Evolutionary conservation across 371 early-diverging fungal genomes (phyloP).

Genomic region (Sporodiniella umbellata): DNA sequence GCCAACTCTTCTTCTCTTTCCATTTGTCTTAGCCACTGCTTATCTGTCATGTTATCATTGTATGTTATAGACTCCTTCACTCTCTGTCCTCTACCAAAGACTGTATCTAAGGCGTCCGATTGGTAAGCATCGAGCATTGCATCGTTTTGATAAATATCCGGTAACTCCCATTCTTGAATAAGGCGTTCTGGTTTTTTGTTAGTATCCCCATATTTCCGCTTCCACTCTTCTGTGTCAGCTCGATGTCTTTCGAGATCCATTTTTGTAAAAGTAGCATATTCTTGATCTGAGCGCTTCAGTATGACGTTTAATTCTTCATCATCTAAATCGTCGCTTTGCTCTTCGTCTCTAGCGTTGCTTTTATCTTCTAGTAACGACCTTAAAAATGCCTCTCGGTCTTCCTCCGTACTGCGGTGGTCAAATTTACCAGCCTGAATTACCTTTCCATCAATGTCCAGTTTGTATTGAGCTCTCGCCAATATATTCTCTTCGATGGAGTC

Average conservation of each 20-base stretch:
- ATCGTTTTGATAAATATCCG: conserved; percentile 74
- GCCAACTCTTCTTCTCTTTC: conserved; percentile 6
- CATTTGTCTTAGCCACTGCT: conserved; percentile 72
- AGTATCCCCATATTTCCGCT: conserved; percentile 36
- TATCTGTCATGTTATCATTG: conserved; percentile 92
- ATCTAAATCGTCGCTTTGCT: conserved; percentile 59
- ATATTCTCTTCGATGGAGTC: conserved; percentile 98
- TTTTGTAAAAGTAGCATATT: conserved; percentile 38
- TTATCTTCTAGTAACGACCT: conserved; percentile 79
- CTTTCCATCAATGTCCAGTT: conserved; percentile 96
- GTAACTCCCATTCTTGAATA: conserved; percentile 85
- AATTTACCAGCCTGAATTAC: conserved; percentile 99
- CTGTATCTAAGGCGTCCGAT: conserved; percentile 41
- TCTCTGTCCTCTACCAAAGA: conserved; percentile 69
- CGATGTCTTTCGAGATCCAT: conserved; percentile 50
- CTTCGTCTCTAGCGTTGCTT: conserved; percentile 52
- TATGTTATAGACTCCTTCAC: conserved; percentile 72
- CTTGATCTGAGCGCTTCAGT: conserved; percentile 45
- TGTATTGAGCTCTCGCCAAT: conserved; percentile 91
- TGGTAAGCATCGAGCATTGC: conserved; percentile 12
- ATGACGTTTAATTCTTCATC: conserved; percentile 70
- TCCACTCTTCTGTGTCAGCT: conserved; percentile 36
- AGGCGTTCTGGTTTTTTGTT: conserved; percentile 69
- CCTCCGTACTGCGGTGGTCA: conserved; percentile 92
- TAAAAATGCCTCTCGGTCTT: conserved; percentile 90